phyloP scores from a whole-genome alignment of 176 grass and related monocot species.

The Musa beccarii region DNA sequence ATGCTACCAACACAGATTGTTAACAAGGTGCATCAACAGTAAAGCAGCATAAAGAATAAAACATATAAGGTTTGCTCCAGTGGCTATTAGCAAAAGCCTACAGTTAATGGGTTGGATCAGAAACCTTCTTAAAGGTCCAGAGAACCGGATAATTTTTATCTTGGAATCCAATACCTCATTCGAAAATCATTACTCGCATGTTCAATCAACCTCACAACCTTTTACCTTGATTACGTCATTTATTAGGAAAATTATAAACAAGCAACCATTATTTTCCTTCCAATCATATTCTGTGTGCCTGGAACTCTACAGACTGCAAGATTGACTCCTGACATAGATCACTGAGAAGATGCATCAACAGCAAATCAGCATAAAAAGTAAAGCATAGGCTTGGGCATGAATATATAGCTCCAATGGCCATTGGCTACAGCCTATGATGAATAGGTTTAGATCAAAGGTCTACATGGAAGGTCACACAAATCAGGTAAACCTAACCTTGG shows the following conservation, averaged over 20 bases:
- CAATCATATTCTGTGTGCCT: background rate
- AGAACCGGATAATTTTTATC: background rate
- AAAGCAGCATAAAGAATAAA: too few species aligned
- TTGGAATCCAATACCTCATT: background rate
- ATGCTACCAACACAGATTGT: too few species aligned
- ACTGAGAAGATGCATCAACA: too few species aligned
- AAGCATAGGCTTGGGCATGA: too few species aligned
- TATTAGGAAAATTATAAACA: background rate
- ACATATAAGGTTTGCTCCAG: too few species aligned
- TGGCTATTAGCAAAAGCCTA: background rate
- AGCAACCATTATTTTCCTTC: background rate
- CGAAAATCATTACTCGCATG: background rate
- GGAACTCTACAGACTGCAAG: background rate
- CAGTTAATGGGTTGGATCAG: background rate
- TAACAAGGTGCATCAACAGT: too few species aligned
- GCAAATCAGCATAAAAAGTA: too few species aligned
- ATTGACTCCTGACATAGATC: too few species aligned
- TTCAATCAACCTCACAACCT: background rate
- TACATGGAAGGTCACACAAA: too few species aligned
- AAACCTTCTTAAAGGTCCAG: background rate
- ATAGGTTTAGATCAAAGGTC: too few species aligned
- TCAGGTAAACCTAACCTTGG: background rate
- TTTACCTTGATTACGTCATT: background rate
- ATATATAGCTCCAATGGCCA: too few species aligned
- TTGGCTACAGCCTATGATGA: too few species aligned